Conservation (phyloP, 2,329 filamentous ascomycete genomes). For the Xylaria sp. region DNA sequence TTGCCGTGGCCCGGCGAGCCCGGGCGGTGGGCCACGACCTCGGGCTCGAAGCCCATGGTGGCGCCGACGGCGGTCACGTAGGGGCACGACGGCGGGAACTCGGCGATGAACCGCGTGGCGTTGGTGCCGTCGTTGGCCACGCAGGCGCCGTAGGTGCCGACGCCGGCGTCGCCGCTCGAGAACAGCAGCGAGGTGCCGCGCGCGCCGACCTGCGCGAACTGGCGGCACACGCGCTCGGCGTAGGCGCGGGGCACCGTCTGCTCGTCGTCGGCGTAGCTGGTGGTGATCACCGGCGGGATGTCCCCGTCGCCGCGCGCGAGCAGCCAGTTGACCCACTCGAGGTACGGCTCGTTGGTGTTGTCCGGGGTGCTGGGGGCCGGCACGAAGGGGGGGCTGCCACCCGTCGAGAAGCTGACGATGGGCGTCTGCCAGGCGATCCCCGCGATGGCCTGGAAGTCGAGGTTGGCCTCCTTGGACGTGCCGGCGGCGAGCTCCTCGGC, state of each 20-base stretch:
- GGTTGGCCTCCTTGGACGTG: slow-evolving; percentile 35
- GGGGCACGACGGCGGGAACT: slow-evolving; percentile 54
- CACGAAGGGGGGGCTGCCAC: slow-evolving; percentile 37
- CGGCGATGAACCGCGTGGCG: slow-evolving; percentile 54
- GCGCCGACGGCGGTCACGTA: slow-evolving; percentile 39
- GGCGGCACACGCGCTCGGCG: slow-evolving; percentile 54
- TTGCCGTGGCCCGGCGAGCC: slow-evolving; percentile 26
- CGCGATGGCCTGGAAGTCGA: slow-evolving; percentile 37
- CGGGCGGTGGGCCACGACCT: slow-evolving; percentile 41
- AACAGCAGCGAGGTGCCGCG: slow-evolving; percentile 56
- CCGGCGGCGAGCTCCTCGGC: slow-evolving; percentile 25
- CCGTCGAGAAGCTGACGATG: slow-evolving; percentile 38
- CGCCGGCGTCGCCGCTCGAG: slow-evolving; percentile 53
- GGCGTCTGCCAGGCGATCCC: slow-evolving; percentile 37
- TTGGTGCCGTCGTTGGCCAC: slow-evolving; percentile 59
- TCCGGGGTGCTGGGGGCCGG: slow-evolving; percentile 28
- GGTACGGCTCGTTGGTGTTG: slow-evolving; percentile 58
- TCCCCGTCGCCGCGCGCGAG: slow-evolving; percentile 45
- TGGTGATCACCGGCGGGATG: slow-evolving; percentile 57
- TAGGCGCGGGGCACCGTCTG: slow-evolving; percentile 55
- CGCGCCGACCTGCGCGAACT: slow-evolving; percentile 56
- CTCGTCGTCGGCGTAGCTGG: slow-evolving; percentile 63
- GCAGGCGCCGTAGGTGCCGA: slow-evolving; percentile 43
- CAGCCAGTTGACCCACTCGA: slow-evolving; percentile 56
- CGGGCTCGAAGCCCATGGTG: slow-evolving; percentile 38